Conservation (phyloP, 176 grass and related monocot species). For the Triticum urartu region DNA sequence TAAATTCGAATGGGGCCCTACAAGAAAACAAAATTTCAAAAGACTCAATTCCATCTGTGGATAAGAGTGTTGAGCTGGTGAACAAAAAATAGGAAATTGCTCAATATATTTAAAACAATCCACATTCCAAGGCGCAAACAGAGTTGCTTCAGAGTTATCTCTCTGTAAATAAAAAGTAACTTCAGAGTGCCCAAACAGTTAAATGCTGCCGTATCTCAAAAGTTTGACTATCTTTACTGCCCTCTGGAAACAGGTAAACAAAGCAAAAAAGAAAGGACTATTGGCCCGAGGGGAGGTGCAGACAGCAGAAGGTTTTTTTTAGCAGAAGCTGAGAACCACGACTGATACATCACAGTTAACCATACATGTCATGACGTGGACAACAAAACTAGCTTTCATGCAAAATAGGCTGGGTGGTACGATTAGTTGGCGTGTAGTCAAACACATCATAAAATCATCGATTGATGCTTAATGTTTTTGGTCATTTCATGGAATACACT, state of each 20-base stretch:
- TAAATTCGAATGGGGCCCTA: conserved; percentile 40
- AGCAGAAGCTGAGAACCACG: no score
- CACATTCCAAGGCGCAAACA: background rate
- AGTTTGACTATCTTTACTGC: background rate
- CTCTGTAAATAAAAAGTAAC: background rate
- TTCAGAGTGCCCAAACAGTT: conserved; percentile 2
- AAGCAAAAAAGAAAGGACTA: background rate
- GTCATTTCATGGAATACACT: no score
- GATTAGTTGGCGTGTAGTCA: background rate
- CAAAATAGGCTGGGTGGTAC: background rate
- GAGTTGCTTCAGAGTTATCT: background rate
- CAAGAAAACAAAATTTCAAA: conserved; percentile 21
- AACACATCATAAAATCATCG: background rate
- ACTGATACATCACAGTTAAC: background rate
- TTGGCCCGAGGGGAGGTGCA: background rate
- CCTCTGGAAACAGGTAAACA: background rate
- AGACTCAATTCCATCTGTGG: background rate
- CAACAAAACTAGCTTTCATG: background rate
- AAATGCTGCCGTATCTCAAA: background rate
- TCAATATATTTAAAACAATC: background rate
- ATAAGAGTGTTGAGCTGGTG: background rate
- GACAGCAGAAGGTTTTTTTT: no score
- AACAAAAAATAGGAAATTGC: background rate
- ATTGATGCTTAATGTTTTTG: no score
- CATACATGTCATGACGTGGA: background rate